A percentile compares a stretch with the other conserved stretches of the same genome.
phyloP scores from a whole-genome alignment of 2,329 filamentous ascomycete species.

The Exophiala phaeomuriformis region DNA sequence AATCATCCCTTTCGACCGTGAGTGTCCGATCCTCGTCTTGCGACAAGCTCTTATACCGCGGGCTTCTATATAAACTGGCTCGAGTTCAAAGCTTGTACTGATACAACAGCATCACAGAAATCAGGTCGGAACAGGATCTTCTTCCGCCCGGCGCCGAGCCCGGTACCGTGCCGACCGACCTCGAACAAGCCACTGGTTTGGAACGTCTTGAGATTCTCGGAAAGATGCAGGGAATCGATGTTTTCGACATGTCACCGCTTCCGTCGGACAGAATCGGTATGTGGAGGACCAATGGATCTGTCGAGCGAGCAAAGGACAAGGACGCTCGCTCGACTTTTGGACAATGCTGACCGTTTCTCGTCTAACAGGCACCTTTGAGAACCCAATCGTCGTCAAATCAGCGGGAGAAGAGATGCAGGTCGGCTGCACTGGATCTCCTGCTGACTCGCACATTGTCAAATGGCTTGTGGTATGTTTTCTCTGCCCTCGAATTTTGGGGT shows the following conservation, averaged over 20 bases:
- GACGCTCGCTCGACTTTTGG: not conserved
- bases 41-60: slow-evolving; percentile 1
- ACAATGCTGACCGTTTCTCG: not conserved
- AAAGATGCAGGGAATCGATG: slow-evolving; percentile 97
- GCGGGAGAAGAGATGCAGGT: slow-evolving; percentile 94
- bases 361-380: slow-evolving; percentile 66
- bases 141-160: slow-evolving; percentile 70
- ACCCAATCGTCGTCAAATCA: slow-evolving; percentile 85
- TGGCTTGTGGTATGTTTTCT: slow-evolving; percentile 71
- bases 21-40: slow-evolving; percentile 23
- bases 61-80: slow-evolving; percentile 3
- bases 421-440: slow-evolving; percentile 91
- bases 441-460: slow-evolving; percentile 79
- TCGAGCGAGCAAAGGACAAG: not conserved
- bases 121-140: slow-evolving; percentile 76
- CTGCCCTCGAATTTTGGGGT: not conserved
- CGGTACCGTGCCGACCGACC: slow-evolving; percentile 83
- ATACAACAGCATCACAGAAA: slow-evolving; percentile 52
- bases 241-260: slow-evolving; percentile 97
- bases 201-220: slow-evolving; percentile 98
- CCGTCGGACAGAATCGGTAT: slow-evolving; percentile 81
- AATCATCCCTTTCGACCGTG: slow-evolving; percentile 41
- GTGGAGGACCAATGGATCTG: slow-evolving; percentile 23
- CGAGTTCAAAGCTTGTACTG: slow-evolving; percentile 3
- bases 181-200: slow-evolving; percentile 93